Percentiles rank a stretch among this genome's conserved stretches.
These are phyloP conservation scores for Phytophthora nicotianae DNA, from an alignment of 352 stramenopile genomes.

Conservation along the genomic window DNA sequence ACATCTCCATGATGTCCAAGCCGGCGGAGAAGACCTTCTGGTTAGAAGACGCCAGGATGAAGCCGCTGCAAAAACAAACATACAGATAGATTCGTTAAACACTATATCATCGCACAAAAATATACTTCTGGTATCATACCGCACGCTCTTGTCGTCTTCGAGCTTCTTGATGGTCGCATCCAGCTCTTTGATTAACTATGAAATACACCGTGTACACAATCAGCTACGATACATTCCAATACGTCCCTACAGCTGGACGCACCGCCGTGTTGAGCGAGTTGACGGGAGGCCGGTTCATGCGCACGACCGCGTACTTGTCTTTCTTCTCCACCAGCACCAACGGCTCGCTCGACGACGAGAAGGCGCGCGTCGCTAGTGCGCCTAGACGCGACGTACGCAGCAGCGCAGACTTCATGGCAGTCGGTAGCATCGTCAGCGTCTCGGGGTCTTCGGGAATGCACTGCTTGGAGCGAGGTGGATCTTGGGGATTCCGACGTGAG, in stretches of 20 bases:
- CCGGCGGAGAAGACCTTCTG: conserved; percentile 91
- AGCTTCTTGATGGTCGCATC: conserved; percentile 73
- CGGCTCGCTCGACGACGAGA: conserved; percentile 46
- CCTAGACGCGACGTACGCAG: conserved; percentile 11
- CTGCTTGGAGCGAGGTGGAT: no score
- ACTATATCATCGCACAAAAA: neutral
- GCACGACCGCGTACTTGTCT: conserved; percentile 79
- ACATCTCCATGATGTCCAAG: conserved; percentile 93
- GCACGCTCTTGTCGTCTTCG: conserved; percentile 75
- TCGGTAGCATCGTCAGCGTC: conserved; percentile 23
- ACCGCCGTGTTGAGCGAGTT: conserved; percentile 85
- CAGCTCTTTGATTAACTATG: conserved; percentile 70
- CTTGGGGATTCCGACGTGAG: conserved; percentile 47
- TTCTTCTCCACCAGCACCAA: conserved; percentile 77
- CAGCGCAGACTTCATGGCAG: conserved; percentile 12
- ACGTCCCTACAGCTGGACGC: neutral
- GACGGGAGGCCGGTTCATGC: conserved; percentile 77
- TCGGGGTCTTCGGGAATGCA: neutral
- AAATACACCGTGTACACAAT: neutral
- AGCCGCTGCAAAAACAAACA: conserved; percentile 41
- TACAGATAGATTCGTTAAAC: neutral
- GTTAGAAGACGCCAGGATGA: conserved; percentile 82
- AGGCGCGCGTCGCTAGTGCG: conserved; percentile 14
- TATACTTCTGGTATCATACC: conserved; percentile 37
- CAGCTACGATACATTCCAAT: neutral